A percentile compares a stretch with the other conserved stretches of the same genome.
Conservation (phyloP, 2,329 filamentous ascomycete genomes). For the Mariannaea elegans region DNA sequence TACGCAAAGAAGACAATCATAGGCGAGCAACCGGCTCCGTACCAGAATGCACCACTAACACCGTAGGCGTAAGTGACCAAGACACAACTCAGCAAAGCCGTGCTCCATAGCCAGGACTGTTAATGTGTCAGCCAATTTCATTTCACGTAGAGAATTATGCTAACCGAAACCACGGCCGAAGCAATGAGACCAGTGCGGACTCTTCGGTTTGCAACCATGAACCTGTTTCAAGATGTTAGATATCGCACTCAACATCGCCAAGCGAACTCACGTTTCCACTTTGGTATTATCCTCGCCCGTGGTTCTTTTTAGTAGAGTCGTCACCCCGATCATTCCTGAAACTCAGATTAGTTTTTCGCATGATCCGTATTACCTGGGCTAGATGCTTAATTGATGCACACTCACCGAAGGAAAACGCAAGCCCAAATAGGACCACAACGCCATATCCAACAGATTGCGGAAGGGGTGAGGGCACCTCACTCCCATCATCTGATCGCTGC, state of each 20-base stretch:
- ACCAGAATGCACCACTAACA: slow-evolving; percentile 23
- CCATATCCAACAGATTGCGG: slow-evolving; percentile 69
- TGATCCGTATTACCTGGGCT: too few species aligned
- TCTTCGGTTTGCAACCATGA: slow-evolving; percentile 23
- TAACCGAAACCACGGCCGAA: slow-evolving; percentile 21
- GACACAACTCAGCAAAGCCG: slow-evolving; percentile 21
- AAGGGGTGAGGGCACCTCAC: slow-evolving; percentile 16
- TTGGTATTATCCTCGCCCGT: slow-evolving; percentile 25
- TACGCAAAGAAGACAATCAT: slow-evolving; percentile 85
- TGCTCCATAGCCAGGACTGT: slow-evolving; percentile 27
- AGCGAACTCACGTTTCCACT: slow-evolving; percentile 11
- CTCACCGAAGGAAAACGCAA: slow-evolving; percentile 74
- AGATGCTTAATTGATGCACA: too few species aligned
- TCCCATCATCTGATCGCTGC: slow-evolving; percentile 5
- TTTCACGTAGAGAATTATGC: background rate
- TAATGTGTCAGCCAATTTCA: background rate
- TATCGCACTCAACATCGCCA: background rate
- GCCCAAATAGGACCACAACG: slow-evolving; percentile 76
- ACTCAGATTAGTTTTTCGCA: background rate
- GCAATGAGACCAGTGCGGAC: slow-evolving; percentile 21
- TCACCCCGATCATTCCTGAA: slow-evolving; percentile 23
- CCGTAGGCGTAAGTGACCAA: slow-evolving; percentile 23
- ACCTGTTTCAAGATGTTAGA: slow-evolving; percentile 5
- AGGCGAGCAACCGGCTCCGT: slow-evolving; percentile 18
- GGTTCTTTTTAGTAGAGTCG: slow-evolving; percentile 18